Evolutionary conservation across 1,284 basidiomycete species (phyloP).

Genomic region (Xerocomus cyaneibrunnescens): DNA sequence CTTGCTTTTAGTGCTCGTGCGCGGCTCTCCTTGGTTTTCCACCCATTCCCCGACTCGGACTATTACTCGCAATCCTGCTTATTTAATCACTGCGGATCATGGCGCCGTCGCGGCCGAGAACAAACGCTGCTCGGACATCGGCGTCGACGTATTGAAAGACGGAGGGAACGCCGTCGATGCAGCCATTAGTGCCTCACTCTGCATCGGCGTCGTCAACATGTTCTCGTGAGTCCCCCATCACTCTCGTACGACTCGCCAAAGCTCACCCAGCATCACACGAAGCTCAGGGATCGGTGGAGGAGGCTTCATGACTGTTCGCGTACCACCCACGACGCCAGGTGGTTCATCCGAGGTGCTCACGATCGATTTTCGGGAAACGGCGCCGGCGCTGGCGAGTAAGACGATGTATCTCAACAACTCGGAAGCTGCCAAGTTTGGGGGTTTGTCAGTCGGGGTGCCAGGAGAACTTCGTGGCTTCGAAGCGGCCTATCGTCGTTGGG

Average conservation of each 20-base stretch:
- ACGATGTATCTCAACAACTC: constrained; percentile 72
- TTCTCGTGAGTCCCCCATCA: constrained; percentile 62
- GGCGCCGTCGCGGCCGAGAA: constrained; percentile 92
- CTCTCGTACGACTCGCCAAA: neutral
- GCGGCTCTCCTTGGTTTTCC: neutral
- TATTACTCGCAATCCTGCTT: constrained; percentile 61
- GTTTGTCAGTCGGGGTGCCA: constrained; percentile 81
- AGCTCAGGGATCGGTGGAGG: constrained; percentile 89
- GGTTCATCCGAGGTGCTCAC: constrained; percentile 62
- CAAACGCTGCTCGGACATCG: constrained; percentile 79
- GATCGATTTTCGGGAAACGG: constrained; percentile 89
- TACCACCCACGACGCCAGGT: constrained; percentile 54
- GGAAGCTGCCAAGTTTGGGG: constrained; percentile 62
- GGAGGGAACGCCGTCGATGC: constrained; percentile 94
- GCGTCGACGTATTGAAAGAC: constrained; percentile 70
- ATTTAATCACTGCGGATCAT: constrained; percentile 66
- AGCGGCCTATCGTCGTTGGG: constrained; percentile 80
- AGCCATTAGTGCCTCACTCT: constrained; percentile 77
- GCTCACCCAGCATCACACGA: constrained; percentile 1
- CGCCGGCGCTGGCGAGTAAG: constrained; percentile 67
- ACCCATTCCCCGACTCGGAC: constrained; percentile 7
- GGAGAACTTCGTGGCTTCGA: constrained; percentile 85
- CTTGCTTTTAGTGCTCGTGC: constrained; percentile 18
- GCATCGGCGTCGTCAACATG: constrained; percentile 86
- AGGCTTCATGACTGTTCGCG: constrained; percentile 87